Evolutionary conservation across 2,329 filamentous ascomycete species (phyloP), one percentile per base, ranked within the genome.

Genomic region (Apiospora kogelbergensis): DNA sequence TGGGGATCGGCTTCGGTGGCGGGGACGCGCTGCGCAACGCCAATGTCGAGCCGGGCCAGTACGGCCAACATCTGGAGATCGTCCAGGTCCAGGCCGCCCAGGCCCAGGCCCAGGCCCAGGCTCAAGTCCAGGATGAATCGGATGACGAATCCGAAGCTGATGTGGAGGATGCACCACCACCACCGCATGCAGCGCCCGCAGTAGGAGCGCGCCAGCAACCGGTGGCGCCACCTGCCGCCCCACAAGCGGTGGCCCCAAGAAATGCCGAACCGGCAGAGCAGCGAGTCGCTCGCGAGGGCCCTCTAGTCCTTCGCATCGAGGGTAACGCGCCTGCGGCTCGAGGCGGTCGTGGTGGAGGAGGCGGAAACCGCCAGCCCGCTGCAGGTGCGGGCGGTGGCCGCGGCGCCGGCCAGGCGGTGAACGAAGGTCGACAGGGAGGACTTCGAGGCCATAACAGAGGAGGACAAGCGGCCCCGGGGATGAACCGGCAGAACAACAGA

Each of bases 291-390:
- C 84, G 84, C 2, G 87, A 89, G 74, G 87, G 84, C 1, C 87
- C 87, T 5, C 81, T 89, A 13, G 86, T 89, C 15, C 82, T 89
- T 40, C 82, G 87, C 40, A 84, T 89, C 37, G 82, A 84, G 46
- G 81, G 82, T 24, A 78, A 75, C 60, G 77, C 77, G 60, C 76
- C 77, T 41, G 74, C 73, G 42, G 75, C 70, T 60, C 72, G 66
- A 66, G 70, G 67, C 40, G 67, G 70, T 11, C 26, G 65, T 44
- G 67, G 70, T 11, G 44, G 65, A 10, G 42, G 44, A n/a, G 42
- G 30, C 33, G 42, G 45, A 65, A 76, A 72, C 46, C 79, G 74
- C 46, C 73, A 72, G 22, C 73, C 72, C 37, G 75, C 68, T 37
- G 48, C 30, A n/a, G 68, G 71, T 63, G 72, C 71, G 67, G 63